Evolutionary conservation across 2,329 filamentous ascomycete genomes (phyloP).

Genomic region (Diaporthe sp.): DNA sequence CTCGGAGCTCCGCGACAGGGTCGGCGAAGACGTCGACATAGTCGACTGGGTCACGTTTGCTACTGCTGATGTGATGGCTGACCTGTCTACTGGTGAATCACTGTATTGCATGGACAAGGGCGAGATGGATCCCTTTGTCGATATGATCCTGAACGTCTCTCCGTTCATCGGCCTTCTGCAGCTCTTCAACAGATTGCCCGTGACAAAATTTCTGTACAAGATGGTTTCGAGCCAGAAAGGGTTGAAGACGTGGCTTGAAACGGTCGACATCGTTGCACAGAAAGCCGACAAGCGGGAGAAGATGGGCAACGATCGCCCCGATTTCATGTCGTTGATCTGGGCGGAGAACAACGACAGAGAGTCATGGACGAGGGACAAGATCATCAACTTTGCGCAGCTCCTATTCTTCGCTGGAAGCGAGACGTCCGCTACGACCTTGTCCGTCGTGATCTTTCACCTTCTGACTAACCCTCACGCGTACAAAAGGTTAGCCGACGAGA

Average conservation of each 20-base stretch:
- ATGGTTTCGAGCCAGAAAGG: neutral
- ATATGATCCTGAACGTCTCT: conserved; percentile 23
- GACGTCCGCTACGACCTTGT: conserved; percentile 56
- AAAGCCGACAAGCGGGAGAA: conserved; percentile 48
- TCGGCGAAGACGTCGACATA: conserved; percentile 41
- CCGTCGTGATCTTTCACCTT: conserved; percentile 15
- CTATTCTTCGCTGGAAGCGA: conserved; percentile 42
- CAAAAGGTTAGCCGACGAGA: conserved; percentile 45
- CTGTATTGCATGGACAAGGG: conserved; percentile 11
- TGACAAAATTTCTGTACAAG: conserved; percentile 8
- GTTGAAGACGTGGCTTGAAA: conserved; percentile 4
- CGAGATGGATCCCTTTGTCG: conserved; percentile 11
- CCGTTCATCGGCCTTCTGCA: conserved; percentile 7
- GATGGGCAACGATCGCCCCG: conserved; percentile 45
- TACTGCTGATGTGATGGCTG: conserved; percentile 45
- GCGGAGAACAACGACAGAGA: conserved; percentile 41
- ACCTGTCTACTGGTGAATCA: conserved; percentile 43
- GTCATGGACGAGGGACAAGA: conserved; percentile 35
- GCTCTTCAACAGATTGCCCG: conserved; percentile 5
- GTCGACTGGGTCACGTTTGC: conserved; percentile 42
- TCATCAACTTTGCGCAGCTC: conserved; percentile 40
- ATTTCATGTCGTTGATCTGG: conserved; percentile 46
- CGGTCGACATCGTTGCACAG: conserved; percentile 25
- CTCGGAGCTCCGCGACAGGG: conserved; percentile 44
- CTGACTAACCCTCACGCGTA: neutral